Conservation (phyloP, 2,329 filamentous ascomycete species). For the Epichloe sibirici region DNA sequence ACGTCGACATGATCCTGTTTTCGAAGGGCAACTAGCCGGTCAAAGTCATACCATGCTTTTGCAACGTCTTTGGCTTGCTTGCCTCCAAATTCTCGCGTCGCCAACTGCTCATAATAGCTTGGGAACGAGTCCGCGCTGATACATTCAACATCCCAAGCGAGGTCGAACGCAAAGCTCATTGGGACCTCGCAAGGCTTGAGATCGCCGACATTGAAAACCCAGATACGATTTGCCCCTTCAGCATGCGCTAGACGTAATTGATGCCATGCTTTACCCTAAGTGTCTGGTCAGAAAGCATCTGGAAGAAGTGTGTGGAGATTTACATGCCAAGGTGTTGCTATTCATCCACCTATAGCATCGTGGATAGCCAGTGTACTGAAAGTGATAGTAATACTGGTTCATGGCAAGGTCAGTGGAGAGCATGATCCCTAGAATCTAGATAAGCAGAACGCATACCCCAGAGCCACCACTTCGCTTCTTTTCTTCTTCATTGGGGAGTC, state of each 20-base stretch:
- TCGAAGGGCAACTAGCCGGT: conserved; percentile 34
- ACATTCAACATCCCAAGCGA: conserved; percentile 42
- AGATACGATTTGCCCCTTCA: conserved; percentile 36
- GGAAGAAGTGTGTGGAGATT: not conserved
- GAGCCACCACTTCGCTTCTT: conserved; percentile 39
- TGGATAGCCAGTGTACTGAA: conserved; percentile 50
- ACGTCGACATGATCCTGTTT: conserved; percentile 50
- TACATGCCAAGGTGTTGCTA: conserved; percentile 39
- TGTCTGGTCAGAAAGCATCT: not conserved
- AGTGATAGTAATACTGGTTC: conserved; percentile 35
- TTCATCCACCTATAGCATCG: conserved; percentile 52
- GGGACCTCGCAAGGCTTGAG: conserved; percentile 46
- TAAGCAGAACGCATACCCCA: conserved; percentile 28
- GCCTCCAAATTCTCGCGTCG: conserved; percentile 37
- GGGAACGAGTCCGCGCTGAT: conserved; percentile 27
- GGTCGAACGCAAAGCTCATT: conserved; percentile 41
- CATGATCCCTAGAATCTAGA: no score
- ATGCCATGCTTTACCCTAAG: conserved; percentile 27
- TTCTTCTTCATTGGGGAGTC: conserved; percentile 42
- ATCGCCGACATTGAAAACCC: conserved; percentile 53
- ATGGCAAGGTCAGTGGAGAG: conserved; percentile 6
- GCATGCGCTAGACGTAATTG: conserved; percentile 44
- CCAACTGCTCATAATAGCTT: conserved; percentile 32
- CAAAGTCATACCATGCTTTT: conserved; percentile 39
- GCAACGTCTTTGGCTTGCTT: conserved; percentile 33